Evolutionary conservation across 352 stramenopile species (phyloP).

Genomic region (Phytophthora colocasiae): DNA sequence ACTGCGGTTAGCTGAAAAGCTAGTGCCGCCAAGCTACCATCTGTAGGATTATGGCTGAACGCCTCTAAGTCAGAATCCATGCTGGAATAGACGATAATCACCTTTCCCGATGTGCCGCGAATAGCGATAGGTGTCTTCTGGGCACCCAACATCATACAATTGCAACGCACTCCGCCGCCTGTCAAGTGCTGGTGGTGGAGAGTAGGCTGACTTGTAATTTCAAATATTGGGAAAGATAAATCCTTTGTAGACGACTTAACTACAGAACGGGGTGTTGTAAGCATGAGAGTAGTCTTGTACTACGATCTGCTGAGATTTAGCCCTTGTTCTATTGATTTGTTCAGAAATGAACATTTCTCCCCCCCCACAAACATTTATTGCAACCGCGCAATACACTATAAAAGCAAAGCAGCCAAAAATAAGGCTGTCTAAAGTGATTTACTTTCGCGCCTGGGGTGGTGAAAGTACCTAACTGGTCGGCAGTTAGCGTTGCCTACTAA

Average conservation of each 20-base stretch:
- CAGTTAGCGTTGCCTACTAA: not conserved
- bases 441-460: not conserved
- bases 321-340: no score
- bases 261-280: slow-evolving; percentile 15
- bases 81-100: slow-evolving; percentile 85
- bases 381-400: slow-evolving; percentile 1
- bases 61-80: slow-evolving; percentile 85
- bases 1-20: slow-evolving; percentile 87
- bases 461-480: not conserved
- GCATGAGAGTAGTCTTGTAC: no score
- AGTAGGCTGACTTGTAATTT: slow-evolving; percentile 64
- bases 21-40: slow-evolving; percentile 93
- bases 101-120: slow-evolving; percentile 74
- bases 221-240: slow-evolving; percentile 87
- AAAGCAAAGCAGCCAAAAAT: not conserved
- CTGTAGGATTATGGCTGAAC: slow-evolving; percentile 94
- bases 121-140: slow-evolving; percentile 52
- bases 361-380: not conserved
- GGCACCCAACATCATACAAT: slow-evolving; percentile 47
- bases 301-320: no score
- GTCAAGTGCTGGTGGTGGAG: slow-evolving; percentile 21
- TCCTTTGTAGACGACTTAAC: slow-evolving; percentile 91
- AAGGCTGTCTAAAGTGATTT: slow-evolving; percentile 2
- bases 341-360: slow-evolving; percentile 20
- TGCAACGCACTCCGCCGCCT: slow-evolving; percentile 36